Base-by-base conservation (phyloP, 192 early-diverging fungal species). In the Dissophora globulifera region DNA sequence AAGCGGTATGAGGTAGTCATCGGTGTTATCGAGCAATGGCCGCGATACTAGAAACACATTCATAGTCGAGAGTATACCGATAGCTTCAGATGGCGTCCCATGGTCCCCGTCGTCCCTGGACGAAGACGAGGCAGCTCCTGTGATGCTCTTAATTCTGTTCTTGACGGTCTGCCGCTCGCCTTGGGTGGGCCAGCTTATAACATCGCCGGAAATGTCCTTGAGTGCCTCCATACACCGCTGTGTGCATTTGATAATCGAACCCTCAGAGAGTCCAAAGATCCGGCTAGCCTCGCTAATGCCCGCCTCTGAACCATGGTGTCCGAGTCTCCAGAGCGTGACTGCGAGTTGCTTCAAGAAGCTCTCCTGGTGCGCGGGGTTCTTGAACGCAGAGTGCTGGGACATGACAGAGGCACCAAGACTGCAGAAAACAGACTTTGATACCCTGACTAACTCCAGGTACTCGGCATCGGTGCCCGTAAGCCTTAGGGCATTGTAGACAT, bases 251-350 rank as follows among this genome's bases (percentile, higher is more conserved):
- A 74, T 50, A 19, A 74, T 64, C 6, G 69, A 43, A 11, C 69
- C 69, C n/a, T 74, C 69, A 7, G 69, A 74, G 2, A 74, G 29
- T 4, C 69, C 69, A 40, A 72, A 72, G 41, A 72, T 45, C 40
- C 51, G 63, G 61, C 61, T 52, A 12, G 61, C 69, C 13, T 72
- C 61, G 9, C 61, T 51, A 27, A 72, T 52, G 11, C 69, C 69
- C 17, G 69, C 52, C 4, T 62, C 48, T 12, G 48, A 51, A 22
- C 69, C 69, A 63, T 64, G 48, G 35, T 72, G 69, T 4, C 69
- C 69, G 33, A 72, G 27, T n/a, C 69, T 32, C 69, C 69, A 72
- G 46, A 72, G 61, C 8, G 69, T 72, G 25, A 72, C 38, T 4
- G 69, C 69, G 10, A 72, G 20, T 20, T 72, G 69, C 27, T 72